A percentile compares a stretch with the other conserved stretches of the same genome.
phyloP scores from a whole-genome alignment of 2,329 filamentous ascomycete species.

The Atkinsonella hypoxylon region DNA sequence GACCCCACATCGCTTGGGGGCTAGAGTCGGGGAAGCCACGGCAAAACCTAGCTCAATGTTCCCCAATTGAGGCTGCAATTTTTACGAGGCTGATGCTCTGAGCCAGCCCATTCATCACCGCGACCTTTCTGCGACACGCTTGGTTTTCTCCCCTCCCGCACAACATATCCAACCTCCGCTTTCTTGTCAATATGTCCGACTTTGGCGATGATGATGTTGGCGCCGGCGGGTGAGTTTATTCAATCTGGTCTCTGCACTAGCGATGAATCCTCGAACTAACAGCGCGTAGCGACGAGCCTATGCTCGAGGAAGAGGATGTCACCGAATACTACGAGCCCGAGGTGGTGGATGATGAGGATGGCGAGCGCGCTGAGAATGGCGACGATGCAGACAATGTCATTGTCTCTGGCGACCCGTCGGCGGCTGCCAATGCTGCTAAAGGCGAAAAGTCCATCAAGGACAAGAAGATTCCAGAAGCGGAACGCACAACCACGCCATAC shows the following conservation, averaged over 20 bases:
- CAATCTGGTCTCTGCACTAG: not conserved
- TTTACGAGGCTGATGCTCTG: constrained; percentile 14
- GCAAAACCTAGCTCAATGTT: constrained; percentile 14
- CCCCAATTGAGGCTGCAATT: constrained; percentile 17
- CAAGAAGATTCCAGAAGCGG: constrained; percentile 83
- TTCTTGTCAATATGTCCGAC: constrained; percentile 50
- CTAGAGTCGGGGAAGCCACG: constrained; percentile 18
- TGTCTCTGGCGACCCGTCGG: constrained; percentile 49
- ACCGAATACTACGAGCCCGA: constrained; percentile 45
- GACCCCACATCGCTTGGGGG: no score
- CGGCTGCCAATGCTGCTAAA: constrained; percentile 42
- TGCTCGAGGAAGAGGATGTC: constrained; percentile 59
- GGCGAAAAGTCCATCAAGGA: constrained; percentile 50
- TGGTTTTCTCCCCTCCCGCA: not conserved
- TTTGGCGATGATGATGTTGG: constrained; percentile 55
- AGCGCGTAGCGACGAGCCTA: constrained; percentile 50
- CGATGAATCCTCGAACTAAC: not conserved
- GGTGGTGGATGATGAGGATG: constrained; percentile 40
- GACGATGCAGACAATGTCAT: constrained; percentile 49
- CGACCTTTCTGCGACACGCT: not conserved
- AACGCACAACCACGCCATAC: constrained; percentile 88
- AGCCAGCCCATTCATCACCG: not conserved
- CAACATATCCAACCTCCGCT: not conserved
- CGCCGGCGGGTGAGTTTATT: constrained; percentile 39
- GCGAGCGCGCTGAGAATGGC: constrained; percentile 38